Percentiles rank a stretch among this genome's conserved stretches.
Conservation (phyloP, 139 green algal species). For the Chlorella sp. region DNA sequence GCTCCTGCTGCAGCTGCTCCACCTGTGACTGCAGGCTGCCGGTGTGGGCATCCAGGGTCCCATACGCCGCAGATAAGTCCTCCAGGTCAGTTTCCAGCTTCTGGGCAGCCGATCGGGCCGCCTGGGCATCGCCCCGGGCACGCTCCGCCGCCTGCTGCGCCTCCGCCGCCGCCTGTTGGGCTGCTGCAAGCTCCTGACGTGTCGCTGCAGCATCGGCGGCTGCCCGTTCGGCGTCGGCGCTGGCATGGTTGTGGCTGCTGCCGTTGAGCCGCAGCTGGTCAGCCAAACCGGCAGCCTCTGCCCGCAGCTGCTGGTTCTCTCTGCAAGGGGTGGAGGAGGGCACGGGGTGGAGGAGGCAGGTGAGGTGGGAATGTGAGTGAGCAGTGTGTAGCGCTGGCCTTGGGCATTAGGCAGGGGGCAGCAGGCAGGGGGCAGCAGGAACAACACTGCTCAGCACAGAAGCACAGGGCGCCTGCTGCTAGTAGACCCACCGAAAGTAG, state of each 20-base stretch:
- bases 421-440: neutral
- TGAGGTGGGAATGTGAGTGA: too few relatives aligned
- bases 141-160: slow-evolving; percentile 21
- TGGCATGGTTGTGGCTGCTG: slow-evolving; percentile 31
- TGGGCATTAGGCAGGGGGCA: neutral
- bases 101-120: slow-evolving; percentile 26
- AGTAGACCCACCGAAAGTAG: too few relatives aligned
- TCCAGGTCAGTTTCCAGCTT: slow-evolving; percentile 69
- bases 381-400: too few relatives aligned
- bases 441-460: too few relatives aligned
- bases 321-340: neutral
- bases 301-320: slow-evolving; percentile 22
- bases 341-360: too few relatives aligned
- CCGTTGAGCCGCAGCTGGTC: slow-evolving; percentile 1
- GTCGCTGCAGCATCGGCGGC: slow-evolving; percentile 46
- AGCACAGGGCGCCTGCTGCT: too few relatives aligned
- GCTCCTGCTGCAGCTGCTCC: neutral
- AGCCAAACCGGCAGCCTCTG: neutral
- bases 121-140: neutral
- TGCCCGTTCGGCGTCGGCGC: neutral
- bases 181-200: slow-evolving; percentile 37
- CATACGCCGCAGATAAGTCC: slow-evolving; percentile 78
- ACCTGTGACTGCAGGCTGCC: slow-evolving; percentile 65
- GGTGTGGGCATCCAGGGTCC: slow-evolving; percentile 76
- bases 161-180: slow-evolving; percentile 36